Conservation (phyloP, 2,329 filamentous ascomycete genomes). For the Fonsecaea monophora region DNA sequence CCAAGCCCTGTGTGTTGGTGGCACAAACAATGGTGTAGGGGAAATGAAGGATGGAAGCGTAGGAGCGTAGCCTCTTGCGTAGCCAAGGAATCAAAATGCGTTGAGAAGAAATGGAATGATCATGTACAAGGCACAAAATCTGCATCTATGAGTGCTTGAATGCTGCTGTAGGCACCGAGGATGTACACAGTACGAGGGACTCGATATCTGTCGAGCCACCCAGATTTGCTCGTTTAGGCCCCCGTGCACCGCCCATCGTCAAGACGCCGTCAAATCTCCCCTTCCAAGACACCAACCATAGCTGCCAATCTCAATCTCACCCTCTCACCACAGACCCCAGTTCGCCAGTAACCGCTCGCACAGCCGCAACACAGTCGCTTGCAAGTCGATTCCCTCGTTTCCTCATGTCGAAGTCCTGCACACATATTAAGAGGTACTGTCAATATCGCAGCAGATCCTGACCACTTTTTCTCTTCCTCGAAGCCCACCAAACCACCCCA, state of each 20-base stretch:
- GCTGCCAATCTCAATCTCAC: conserved; percentile 12
- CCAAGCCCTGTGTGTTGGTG: not conserved
- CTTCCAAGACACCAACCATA: conserved; percentile 13
- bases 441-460: conserved; percentile 30
- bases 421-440: conserved; percentile 30
- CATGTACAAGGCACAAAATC: not conserved
- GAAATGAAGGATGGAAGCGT: not conserved
- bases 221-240: conserved; percentile 8
- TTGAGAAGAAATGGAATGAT: not conserved
- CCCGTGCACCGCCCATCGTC: conserved; percentile 15
- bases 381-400: conserved; percentile 4
- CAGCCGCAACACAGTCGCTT: conserved; percentile 27
- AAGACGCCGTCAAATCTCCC: conserved; percentile 4
- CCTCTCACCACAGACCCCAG: conserved; percentile 10
- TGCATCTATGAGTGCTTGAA: not conserved
- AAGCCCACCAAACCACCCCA: conserved; percentile 2
- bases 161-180: too few relatives aligned
- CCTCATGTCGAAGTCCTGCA: conserved; percentile 26
- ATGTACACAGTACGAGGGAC: not conserved
- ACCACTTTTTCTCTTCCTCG: not conserved
- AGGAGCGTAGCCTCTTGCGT: too few relatives aligned
- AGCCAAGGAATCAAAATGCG: too few relatives aligned
- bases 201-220: not conserved
- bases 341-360: conserved; percentile 25
- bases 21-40: not conserved